Conservation (phyloP, 768 basidiomycete genomes). For the Arthromyces matolae region DNA sequence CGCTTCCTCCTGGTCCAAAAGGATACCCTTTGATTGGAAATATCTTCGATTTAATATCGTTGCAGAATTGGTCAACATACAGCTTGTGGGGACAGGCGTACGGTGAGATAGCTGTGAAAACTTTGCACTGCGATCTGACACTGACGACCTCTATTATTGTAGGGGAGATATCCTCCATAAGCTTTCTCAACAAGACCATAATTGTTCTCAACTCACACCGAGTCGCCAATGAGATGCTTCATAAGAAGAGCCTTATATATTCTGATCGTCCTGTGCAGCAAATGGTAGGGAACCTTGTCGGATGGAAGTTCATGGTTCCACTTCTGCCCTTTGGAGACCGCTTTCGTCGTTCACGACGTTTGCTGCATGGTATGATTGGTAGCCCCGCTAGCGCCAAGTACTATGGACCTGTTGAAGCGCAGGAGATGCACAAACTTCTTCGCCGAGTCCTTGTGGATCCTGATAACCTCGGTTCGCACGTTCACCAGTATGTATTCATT, state of each 20-base stretch:
- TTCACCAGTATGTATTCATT: conserved; percentile 41
- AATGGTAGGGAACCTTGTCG: conserved; percentile 52
- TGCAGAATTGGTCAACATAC: conserved; percentile 4
- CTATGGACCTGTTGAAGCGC: conserved; percentile 40
- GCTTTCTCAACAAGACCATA: conserved; percentile 54
- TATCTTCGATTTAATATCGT: conserved; percentile 1
- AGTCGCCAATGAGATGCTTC: conserved; percentile 52
- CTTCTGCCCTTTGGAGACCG: conserved; percentile 51
- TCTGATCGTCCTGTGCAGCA: conserved; percentile 58
- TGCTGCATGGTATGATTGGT: conserved; percentile 49
- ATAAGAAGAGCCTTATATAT: conserved; percentile 62
- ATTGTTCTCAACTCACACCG: conserved; percentile 50
- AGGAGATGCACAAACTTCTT: conserved; percentile 44
- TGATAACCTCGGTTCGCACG: conserved; percentile 39
- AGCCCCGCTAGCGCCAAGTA: conserved; percentile 37
- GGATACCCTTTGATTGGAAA: conserved; percentile 9
- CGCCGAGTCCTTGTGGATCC: conserved; percentile 44
- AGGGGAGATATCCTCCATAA: conserved; percentile 62
- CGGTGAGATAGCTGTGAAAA: too few relatives aligned
- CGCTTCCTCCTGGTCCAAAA: conserved; percentile 4
- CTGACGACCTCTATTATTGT: background rate
- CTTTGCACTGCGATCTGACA: background rate
- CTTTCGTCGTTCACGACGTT: conserved; percentile 47
- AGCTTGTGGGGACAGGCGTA: conserved; percentile 6
- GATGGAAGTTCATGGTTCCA: conserved; percentile 53